phyloP scores from a whole-genome alignment of 2,329 filamentous ascomycete genomes.

The Fusarium sp. region DNA sequence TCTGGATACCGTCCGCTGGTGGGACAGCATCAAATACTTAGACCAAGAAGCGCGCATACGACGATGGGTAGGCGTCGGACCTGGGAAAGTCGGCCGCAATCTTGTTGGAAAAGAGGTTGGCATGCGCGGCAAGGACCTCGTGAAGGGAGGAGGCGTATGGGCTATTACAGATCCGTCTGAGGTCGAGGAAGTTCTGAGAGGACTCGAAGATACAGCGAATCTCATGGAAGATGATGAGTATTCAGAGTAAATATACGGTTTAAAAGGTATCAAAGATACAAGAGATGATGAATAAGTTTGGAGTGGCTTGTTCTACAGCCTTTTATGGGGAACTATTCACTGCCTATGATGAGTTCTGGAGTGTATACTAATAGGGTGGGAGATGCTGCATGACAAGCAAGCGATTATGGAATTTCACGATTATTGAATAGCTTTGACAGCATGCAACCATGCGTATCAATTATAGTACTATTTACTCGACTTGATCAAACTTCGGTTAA shows the following conservation, averaged over 20 bases:
- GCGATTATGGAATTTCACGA: slow-evolving; percentile 18
- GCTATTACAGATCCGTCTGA: slow-evolving; percentile 85
- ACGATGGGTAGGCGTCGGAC: slow-evolving; percentile 92
- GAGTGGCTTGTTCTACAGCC: slow-evolving; percentile 5
- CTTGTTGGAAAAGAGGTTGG: slow-evolving; percentile 96
- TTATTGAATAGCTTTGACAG: slow-evolving; percentile 13
- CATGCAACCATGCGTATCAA: not conserved
- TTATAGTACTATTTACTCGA: not conserved
- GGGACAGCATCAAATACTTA: slow-evolving; percentile 90
- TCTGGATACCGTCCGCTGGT: slow-evolving; percentile 94
- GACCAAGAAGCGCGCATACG: slow-evolving; percentile 85
- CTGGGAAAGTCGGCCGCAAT: slow-evolving; percentile 93
- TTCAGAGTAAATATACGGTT: slow-evolving; percentile 36
- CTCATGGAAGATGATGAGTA: slow-evolving; percentile 63
- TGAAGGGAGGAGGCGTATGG: slow-evolving; percentile 94
- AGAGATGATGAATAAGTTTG: slow-evolving; percentile 13
- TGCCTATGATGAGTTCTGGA: slow-evolving; percentile 3
- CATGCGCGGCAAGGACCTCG: slow-evolving; percentile 79
- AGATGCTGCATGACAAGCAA: slow-evolving; percentile 8
- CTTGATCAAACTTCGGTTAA: not conserved
- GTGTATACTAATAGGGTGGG: slow-evolving; percentile 23
- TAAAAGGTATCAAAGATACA: not conserved
- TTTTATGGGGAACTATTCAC: slow-evolving; percentile 3
- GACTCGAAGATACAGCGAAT: slow-evolving; percentile 73
- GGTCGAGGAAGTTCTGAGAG: slow-evolving; percentile 75